Conservation (phyloP, 768 basidiomycete genomes). For the Boletus huronensis region DNA sequence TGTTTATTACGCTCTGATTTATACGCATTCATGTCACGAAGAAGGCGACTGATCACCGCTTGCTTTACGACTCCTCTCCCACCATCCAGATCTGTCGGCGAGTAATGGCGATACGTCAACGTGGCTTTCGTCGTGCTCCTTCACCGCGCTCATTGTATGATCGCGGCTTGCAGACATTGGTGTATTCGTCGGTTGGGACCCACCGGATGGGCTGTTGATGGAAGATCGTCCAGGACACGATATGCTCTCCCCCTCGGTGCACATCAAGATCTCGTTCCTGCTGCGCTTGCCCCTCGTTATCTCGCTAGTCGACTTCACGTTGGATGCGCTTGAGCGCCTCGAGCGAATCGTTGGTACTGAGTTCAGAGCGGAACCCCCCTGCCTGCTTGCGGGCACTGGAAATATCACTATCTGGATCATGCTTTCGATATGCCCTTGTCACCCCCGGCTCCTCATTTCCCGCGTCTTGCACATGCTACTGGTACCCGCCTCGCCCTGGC, state of each 20-base stretch:
- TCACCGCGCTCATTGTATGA: slow-evolving; percentile 35
- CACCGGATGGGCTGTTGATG: slow-evolving; percentile 25
- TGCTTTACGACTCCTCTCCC: slow-evolving; percentile 24
- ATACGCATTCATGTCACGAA: slow-evolving; percentile 30
- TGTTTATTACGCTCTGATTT: slow-evolving; percentile 45
- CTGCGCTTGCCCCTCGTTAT: slow-evolving; percentile 26
- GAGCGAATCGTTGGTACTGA: slow-evolving; percentile 11
- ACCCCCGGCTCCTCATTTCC: slow-evolving; percentile 21
- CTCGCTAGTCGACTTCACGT: slow-evolving; percentile 38
- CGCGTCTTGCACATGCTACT: slow-evolving; percentile 12
- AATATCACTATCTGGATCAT: slow-evolving; percentile 12
- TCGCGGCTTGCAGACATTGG: slow-evolving; percentile 22
- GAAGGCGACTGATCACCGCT: slow-evolving; percentile 48
- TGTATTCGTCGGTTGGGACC: slow-evolving; percentile 25
- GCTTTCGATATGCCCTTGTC: slow-evolving; percentile 26
- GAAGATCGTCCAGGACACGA: slow-evolving; percentile 19
- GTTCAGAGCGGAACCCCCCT: slow-evolving; percentile 6
- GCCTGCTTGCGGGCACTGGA: slow-evolving; percentile 29
- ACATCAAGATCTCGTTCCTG: slow-evolving; percentile 7
- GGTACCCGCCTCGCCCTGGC: slow-evolving; percentile 17
- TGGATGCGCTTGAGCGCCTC: slow-evolving; percentile 26
- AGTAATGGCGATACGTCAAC: slow-evolving; percentile 27
- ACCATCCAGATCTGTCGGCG: slow-evolving; percentile 16
- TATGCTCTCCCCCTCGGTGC: not conserved
- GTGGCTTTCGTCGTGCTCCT: slow-evolving; percentile 23